A percentile compares a stretch with the other conserved stretches of the same genome.
These are phyloP conservation scores for Primulina huaijiensis DNA, from an alignment of 257 asterid genomes.

Conservation along the genomic window DNA sequence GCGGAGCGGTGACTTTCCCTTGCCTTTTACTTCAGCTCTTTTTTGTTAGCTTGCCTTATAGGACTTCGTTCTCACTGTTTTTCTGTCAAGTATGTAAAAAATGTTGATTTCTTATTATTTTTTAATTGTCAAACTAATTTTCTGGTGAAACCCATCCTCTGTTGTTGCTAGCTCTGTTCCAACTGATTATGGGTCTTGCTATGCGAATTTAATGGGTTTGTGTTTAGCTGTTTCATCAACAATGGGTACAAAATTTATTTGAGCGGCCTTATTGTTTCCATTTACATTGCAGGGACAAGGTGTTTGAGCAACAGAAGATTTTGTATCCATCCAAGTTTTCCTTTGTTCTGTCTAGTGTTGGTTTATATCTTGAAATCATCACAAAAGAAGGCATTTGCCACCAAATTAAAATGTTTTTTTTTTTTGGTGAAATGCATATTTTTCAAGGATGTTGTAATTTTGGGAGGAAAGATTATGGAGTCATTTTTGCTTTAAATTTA, in stretches of 20 bases:
- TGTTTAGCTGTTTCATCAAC: background rate
- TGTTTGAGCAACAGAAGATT: slow-evolving; percentile 75
- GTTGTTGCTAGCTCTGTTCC: too few relatives aligned
- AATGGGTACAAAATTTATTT: background rate
- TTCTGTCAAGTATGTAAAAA: background rate
- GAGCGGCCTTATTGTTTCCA: slow-evolving; percentile 2
- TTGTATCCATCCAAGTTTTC: slow-evolving; percentile 68
- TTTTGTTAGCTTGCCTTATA: background rate
- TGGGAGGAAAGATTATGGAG: too few relatives aligned
- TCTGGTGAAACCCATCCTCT: background rate
- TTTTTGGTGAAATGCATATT: background rate
- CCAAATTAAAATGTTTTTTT: background rate
- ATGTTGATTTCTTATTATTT: background rate
- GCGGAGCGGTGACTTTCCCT: slow-evolving; percentile 53
- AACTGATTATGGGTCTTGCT: too few relatives aligned
- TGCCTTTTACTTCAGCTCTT: background rate
- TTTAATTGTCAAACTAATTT: background rate
- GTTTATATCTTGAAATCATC: slow-evolving; percentile 9
- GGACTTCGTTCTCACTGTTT: slow-evolving; percentile 2
- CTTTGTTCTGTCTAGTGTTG: slow-evolving; percentile 2
- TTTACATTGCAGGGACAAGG: slow-evolving; percentile 68
- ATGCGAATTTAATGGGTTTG: too few relatives aligned
- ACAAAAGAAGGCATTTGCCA: slow-evolving; percentile 2
- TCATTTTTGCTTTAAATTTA: slow-evolving; percentile 16
- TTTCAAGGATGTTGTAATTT: background rate